A percentile compares a stretch with the other conserved stretches of the same genome.
Evolutionary conservation across 164 flowering plant genomes (phyloP).

Genomic region (Berberis thunbergii): DNA sequence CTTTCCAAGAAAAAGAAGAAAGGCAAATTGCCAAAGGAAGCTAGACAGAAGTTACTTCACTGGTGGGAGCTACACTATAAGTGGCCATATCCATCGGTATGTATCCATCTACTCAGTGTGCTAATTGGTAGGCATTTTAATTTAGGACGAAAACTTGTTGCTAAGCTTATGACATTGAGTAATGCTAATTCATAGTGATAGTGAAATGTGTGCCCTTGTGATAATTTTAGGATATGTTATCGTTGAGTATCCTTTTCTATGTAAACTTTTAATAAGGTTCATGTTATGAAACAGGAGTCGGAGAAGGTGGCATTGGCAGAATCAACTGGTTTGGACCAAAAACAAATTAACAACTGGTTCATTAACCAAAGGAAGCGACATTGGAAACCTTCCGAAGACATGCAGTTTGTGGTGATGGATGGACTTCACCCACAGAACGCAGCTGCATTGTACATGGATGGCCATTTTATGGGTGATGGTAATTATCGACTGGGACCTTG

Average conservation of each 20-base stretch:
- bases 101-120: constrained; percentile 1
- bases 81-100: constrained; percentile 97
- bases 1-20: constrained; percentile 94
- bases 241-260: not conserved
- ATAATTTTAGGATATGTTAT: not conserved
- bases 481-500: constrained; percentile 60
- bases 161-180: too few species aligned
- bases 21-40: constrained; percentile 95
- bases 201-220: too few species aligned
- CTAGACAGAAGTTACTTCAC: constrained; percentile 77
- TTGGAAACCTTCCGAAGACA: constrained; percentile 96
- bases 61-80: constrained; percentile 98
- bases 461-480: constrained; percentile 73
- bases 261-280: not conserved
- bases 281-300: constrained; percentile 43
- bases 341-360: constrained; percentile 96
- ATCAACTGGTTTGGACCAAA: constrained; percentile 92
- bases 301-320: constrained; percentile 96
- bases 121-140: too few species aligned
- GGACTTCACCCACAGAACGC: constrained; percentile 72
- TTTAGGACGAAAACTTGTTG: too few species aligned
- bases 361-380: constrained; percentile 96
- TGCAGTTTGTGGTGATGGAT: constrained; percentile 98
- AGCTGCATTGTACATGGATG: constrained; percentile 60
- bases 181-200: too few species aligned